Percentiles rank a stretch among this genome's conserved stretches.
phyloP scores from a whole-genome alignment of 768 basidiomycete genomes.

The Suillus subaureus region DNA sequence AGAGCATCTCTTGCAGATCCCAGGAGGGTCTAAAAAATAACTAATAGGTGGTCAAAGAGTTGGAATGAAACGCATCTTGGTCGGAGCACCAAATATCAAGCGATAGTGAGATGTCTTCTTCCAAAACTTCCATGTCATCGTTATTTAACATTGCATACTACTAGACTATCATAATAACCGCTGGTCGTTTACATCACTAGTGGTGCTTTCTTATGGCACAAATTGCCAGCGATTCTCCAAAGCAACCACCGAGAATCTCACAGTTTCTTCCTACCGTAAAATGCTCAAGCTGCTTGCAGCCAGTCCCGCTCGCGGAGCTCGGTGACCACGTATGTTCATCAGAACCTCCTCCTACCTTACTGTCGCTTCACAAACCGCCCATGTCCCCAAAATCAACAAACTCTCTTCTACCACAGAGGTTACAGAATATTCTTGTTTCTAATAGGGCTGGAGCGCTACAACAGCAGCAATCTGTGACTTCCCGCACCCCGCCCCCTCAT shows the following conservation, averaged over 20 bases:
- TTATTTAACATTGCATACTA: slow-evolving; percentile 5
- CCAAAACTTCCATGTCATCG: slow-evolving; percentile 6
- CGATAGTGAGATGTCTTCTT: not conserved
- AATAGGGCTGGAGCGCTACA: slow-evolving; percentile 18
- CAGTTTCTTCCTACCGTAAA: slow-evolving; percentile 81
- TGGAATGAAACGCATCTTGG: not conserved
- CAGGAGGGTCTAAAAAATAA: not conserved
- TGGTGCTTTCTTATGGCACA: slow-evolving; percentile 26
- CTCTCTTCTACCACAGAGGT: slow-evolving; percentile 51
- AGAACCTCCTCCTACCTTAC: slow-evolving; percentile 46
- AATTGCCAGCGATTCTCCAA: slow-evolving; percentile 13
- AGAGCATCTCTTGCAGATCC: not conserved
- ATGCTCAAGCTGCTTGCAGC: slow-evolving; percentile 75
- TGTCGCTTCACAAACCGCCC: slow-evolving; percentile 33
- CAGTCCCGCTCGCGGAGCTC: slow-evolving; percentile 72
- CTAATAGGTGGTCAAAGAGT: not conserved
- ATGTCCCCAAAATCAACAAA: slow-evolving; percentile 43
- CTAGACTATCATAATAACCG: slow-evolving; percentile 13
- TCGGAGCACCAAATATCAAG: slow-evolving; percentile 4
- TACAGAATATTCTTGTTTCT: slow-evolving; percentile 46
- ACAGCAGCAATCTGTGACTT: slow-evolving; percentile 13
- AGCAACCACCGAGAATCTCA: slow-evolving; percentile 41
- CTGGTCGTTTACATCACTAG: slow-evolving; percentile 16
- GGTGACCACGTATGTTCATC: slow-evolving; percentile 76
- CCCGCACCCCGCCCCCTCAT: slow-evolving; percentile 14